Evolutionary conservation across 2,329 filamentous ascomycete species (phyloP).

Genomic region (Fusarium setosum): DNA sequence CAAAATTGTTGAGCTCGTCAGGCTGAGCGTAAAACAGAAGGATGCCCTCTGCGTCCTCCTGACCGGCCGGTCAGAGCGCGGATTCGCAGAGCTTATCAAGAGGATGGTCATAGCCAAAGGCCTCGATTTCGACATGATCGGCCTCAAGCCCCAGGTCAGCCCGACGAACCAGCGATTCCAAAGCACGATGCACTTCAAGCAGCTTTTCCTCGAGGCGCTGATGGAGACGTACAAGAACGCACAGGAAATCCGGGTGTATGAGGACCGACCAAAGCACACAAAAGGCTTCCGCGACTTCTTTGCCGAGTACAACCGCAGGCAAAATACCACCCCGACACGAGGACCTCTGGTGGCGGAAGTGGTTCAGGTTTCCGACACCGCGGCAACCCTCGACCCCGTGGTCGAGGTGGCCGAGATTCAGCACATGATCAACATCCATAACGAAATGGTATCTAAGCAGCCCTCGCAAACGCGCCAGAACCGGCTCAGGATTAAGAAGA

Average conservation of each 20-base stretch:
- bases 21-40: conserved; percentile 83
- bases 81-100: conserved; percentile 82
- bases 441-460: conserved; percentile 59
- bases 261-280: conserved; percentile 75
- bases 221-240: conserved; percentile 88
- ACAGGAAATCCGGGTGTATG: conserved; percentile 83
- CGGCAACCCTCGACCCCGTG: conserved; percentile 79
- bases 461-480: conserved; percentile 51
- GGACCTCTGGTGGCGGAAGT: conserved; percentile 81
- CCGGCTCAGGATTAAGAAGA: conserved; percentile 81
- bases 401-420: conserved; percentile 87
- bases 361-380: conserved; percentile 83
- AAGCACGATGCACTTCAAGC: conserved; percentile 93
- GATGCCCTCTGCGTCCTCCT: conserved; percentile 87
- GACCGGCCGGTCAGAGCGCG: conserved; percentile 84
- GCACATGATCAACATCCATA: conserved; percentile 90
- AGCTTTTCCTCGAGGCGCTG: conserved; percentile 81
- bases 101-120: conserved; percentile 82
- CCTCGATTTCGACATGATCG: conserved; percentile 88
- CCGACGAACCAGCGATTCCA: conserved; percentile 82
- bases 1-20: conserved; percentile 82
- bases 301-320: conserved; percentile 75
- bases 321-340: conserved; percentile 63
- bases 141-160: conserved; percentile 85
- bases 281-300: conserved; percentile 90